phyloP scores from a whole-genome alignment of 192 early-diverging fungal genomes.

The Funneliformis geosporum region DNA sequence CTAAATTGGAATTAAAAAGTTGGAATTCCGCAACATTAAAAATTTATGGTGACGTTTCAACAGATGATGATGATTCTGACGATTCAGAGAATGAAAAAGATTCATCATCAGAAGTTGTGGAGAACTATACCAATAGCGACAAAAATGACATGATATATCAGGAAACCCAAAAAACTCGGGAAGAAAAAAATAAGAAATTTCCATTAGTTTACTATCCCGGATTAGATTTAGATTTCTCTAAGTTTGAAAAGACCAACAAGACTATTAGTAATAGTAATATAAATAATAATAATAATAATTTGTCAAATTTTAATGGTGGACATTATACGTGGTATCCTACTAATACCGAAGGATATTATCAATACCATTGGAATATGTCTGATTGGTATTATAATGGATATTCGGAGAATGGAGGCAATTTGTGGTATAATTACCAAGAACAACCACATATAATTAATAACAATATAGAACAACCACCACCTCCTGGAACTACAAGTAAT shows the following conservation, averaged over 20 bases:
- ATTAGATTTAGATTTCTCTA: conserved; percentile 4
- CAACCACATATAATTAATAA: background rate
- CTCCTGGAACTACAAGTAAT: background rate
- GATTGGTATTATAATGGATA: background rate
- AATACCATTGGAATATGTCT: background rate
- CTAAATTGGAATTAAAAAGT: background rate
- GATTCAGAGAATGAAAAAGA: background rate
- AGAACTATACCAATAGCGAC: background rate
- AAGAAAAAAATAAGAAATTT: background rate
- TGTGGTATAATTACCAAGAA: background rate
- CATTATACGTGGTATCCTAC: background rate
- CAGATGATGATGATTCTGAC: background rate
- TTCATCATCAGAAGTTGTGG: background rate
- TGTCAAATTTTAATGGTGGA: background rate
- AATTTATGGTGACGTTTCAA: background rate
- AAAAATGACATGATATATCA: background rate
- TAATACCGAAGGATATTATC: background rate
- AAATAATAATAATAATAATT: background rate
- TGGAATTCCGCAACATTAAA: background rate
- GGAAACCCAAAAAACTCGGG: background rate
- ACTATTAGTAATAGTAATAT: background rate
- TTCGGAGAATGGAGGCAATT: background rate
- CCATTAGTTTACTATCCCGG: conserved; percentile 22
- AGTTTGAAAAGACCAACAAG: background rate
- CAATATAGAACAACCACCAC: background rate